phyloP scores from a whole-genome alignment of 2,329 filamentous ascomycete species.

The Stagonosporopsis rhizophila region DNA sequence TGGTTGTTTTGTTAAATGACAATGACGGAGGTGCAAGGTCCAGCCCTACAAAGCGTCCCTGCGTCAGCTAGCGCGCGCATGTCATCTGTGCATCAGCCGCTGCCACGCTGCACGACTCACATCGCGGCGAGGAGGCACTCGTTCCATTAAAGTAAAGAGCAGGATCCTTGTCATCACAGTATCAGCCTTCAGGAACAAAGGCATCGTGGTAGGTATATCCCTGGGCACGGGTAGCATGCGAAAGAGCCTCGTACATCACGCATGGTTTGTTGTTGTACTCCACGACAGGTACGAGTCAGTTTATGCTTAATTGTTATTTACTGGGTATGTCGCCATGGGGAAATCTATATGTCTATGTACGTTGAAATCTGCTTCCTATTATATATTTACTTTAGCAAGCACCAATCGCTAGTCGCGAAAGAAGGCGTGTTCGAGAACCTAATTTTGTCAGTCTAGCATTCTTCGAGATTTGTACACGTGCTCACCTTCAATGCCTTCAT shows the following conservation, averaged over 20 bases:
- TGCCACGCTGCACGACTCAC: constrained; percentile 6
- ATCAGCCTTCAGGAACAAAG: background rate
- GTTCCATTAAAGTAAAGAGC: too few species aligned
- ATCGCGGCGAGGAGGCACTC: background rate
- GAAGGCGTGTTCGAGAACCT: constrained; percentile 43
- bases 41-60: constrained; percentile 15
- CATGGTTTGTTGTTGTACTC: background rate
- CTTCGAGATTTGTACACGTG: background rate
- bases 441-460: background rate
- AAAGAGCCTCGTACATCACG: background rate
- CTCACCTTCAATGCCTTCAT: constrained; percentile 69
- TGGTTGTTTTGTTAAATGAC: constrained; percentile 11
- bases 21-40: constrained; percentile 10
- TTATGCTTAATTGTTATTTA: background rate
- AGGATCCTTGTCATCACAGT: background rate
- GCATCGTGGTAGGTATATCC: background rate
- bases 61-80: constrained; percentile 17
- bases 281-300: background rate
- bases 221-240: too few species aligned
- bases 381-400: background rate
- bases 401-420: constrained; percentile 23
- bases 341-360: constrained; percentile 8
- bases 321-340: background rate
- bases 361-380: constrained; percentile 1
- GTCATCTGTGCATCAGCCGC: constrained; percentile 13